A percentile compares a stretch with the other conserved stretches of the same genome.
phyloP scores from a whole-genome alignment of 177 flowering plant species.

The Tripterygium wilfordii region DNA sequence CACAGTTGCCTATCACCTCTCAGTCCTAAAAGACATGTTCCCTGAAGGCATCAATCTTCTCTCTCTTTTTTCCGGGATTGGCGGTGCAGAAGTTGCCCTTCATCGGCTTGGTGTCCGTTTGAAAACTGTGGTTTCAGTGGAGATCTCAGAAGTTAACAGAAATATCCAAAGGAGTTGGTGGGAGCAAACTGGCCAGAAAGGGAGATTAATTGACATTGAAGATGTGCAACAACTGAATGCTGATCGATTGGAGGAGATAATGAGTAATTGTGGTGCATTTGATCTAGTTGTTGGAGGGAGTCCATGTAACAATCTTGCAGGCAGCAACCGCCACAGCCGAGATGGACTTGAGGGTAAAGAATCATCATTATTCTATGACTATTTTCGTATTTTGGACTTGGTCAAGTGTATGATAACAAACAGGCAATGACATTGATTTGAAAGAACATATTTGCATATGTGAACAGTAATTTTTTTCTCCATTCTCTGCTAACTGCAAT shows the following conservation, averaged over 20 bases:
- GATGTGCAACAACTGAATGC: constrained; percentile 57
- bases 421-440: constrained; percentile 1
- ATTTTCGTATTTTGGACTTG: constrained; percentile 59
- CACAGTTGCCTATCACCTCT: constrained; percentile 92
- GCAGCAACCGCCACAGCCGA: constrained; percentile 72
- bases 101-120: constrained; percentile 75
- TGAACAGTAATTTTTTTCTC: not conserved
- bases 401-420: constrained; percentile 46
- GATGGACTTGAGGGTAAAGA: constrained; percentile 94
- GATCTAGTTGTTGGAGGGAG: constrained; percentile 91
- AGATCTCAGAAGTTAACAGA: constrained; percentile 69
- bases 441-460: constrained; percentile 5
- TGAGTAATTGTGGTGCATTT: constrained; percentile 57
- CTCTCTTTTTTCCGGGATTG: constrained; percentile 96
- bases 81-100: constrained; percentile 94
- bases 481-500: not conserved
- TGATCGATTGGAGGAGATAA: constrained; percentile 40
- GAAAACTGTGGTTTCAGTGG: constrained; percentile 79
- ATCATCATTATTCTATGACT: constrained; percentile 81
- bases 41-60: constrained; percentile 69
- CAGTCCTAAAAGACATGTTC: constrained; percentile 66
- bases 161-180: constrained; percentile 76
- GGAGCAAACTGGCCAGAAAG: constrained; percentile 87
- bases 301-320: constrained; percentile 92
- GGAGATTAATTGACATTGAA: constrained; percentile 45